Evolutionary conservation across 2,329 filamentous ascomycete species (phyloP).

Genomic region (Aspergillus tamarii): DNA sequence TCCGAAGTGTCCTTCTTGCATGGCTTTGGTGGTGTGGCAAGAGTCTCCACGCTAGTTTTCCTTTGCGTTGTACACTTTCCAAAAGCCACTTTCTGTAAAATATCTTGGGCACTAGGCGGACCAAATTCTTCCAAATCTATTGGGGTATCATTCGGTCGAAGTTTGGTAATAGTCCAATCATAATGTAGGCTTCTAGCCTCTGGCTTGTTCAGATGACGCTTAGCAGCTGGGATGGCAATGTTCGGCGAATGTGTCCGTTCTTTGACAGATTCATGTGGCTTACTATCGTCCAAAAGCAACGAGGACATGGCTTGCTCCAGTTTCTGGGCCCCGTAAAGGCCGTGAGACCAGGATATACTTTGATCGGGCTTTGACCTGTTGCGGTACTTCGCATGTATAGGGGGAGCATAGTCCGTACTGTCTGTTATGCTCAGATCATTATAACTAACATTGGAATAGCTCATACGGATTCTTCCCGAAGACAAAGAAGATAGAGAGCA

Average conservation of each 20-base stretch:
- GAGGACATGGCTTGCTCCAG: constrained; percentile 26
- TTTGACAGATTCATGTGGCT: neutral
- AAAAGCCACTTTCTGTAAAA: neutral
- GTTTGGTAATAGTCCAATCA: neutral
- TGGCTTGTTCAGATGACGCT: neutral
- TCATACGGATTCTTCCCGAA: constrained; percentile 23
- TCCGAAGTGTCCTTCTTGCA: neutral
- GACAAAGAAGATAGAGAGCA: constrained; percentile 7
- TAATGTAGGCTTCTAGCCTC: neutral
- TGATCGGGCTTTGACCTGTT: constrained; percentile 1
- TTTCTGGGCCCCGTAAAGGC: constrained; percentile 12
- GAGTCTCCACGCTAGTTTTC: neutral
- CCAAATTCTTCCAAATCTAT: neutral
- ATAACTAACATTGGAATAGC: constrained; percentile 28
- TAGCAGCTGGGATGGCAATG: neutral
- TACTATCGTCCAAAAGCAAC: constrained; percentile 18
- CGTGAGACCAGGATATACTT: neutral
- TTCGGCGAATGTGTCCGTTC: neutral
- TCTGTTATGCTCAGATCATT: constrained; percentile 1
- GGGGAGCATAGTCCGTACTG: neutral
- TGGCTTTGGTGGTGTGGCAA: neutral
- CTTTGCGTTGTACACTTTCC: neutral
- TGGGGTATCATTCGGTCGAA: neutral
- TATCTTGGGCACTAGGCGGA: constrained; percentile 2
- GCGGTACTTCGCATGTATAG: constrained; percentile 4